Percentiles rank a stretch among this genome's conserved stretches.
Evolutionary conservation across 75 land plant genomes (phyloP).

Genomic region (Pinus tabuliformis): DNA sequence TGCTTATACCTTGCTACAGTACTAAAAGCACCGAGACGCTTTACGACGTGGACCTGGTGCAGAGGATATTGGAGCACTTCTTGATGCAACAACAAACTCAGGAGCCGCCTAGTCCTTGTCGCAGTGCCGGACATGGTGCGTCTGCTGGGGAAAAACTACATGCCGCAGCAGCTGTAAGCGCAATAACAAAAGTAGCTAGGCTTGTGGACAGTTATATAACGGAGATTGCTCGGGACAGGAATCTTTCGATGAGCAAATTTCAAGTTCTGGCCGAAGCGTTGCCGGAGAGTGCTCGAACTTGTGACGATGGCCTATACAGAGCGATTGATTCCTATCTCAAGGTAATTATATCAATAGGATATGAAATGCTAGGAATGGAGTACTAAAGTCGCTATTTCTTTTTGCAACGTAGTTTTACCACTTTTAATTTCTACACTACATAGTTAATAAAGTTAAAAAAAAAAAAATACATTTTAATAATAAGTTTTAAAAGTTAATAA

Average conservation of each 20-base stretch:
- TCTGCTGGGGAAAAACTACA: too few relatives aligned
- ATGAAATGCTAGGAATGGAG: too few relatives aligned
- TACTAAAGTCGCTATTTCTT: too few relatives aligned
- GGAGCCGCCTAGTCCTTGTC: conserved; percentile 37
- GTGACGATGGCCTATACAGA: conserved; percentile 82
- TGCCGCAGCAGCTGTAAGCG: not conserved
- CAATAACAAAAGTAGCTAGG: conserved; percentile 69
- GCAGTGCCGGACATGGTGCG: conserved; percentile 15
- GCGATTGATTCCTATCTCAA: conserved; percentile 91
- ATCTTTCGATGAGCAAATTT: conserved; percentile 69
- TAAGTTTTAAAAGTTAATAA: too few relatives aligned
- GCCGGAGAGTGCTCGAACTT: conserved; percentile 75
- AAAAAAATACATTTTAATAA: too few relatives aligned
- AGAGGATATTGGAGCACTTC: conserved; percentile 84
- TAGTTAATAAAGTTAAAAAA: too few relatives aligned
- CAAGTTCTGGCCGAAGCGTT: conserved; percentile 70
- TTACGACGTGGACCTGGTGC: conserved; percentile 84
- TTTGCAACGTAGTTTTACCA: too few relatives aligned
- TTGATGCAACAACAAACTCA: conserved; percentile 66
- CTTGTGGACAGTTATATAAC: conserved; percentile 79
- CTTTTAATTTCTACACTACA: too few relatives aligned
- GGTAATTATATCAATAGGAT: conserved; percentile 16
- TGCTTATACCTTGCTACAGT: conserved; percentile 72
- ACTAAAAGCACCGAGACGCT: conserved; percentile 43
- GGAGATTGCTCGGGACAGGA: conserved; percentile 80